A percentile compares a stretch with the other conserved stretches of the same genome.
phyloP scores from a whole-genome alignment of 2,329 filamentous ascomycete genomes.

The Aphanocladium album region DNA sequence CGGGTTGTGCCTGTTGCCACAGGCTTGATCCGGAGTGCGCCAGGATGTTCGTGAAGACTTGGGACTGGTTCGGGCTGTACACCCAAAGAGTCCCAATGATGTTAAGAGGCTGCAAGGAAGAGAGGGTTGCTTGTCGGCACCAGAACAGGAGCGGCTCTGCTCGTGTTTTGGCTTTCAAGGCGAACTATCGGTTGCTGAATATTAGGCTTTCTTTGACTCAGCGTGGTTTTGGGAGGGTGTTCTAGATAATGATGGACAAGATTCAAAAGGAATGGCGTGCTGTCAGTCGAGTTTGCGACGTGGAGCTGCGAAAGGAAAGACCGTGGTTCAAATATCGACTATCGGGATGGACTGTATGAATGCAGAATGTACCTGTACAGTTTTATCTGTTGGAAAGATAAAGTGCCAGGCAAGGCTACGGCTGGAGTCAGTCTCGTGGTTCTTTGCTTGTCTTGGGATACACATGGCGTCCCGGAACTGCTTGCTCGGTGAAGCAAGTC shows the following conservation, averaged over 20 bases:
- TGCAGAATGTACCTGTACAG: not conserved
- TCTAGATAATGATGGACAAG: not conserved
- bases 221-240: not conserved
- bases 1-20: slow-evolving; percentile 30
- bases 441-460: not conserved
- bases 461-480: not conserved
- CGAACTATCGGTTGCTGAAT: not conserved
- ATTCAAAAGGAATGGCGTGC: not conserved
- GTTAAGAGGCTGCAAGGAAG: not conserved
- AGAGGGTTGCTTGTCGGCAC: not conserved
- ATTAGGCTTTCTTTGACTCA: not conserved
- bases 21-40: slow-evolving; percentile 27
- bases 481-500: not conserved
- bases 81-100: slow-evolving; percentile 31
- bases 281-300: not conserved
- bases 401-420: not conserved
- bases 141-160: not conserved
- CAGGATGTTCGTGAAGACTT: slow-evolving; percentile 26
- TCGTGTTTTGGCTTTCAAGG: not conserved
- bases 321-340: not conserved
- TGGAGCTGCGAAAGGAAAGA: not conserved
- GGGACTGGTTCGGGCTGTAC: slow-evolving; percentile 28
- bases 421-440: not conserved
- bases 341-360: not conserved
- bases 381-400: not conserved